phyloP scores from a whole-genome alignment of 441 rosid species.

The Erodium moschatum region DNA sequence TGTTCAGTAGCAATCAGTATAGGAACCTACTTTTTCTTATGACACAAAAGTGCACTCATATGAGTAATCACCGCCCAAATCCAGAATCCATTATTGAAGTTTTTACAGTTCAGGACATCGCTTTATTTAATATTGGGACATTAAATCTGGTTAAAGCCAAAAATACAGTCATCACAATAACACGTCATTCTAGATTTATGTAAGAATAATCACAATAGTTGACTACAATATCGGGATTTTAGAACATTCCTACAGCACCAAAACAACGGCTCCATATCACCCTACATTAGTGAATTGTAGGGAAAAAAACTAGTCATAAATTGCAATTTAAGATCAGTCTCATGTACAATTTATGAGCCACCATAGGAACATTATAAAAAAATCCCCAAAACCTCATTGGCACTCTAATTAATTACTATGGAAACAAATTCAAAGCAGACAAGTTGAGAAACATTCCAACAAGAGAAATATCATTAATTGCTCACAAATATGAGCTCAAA shows the following conservation, averaged over 20 bases:
- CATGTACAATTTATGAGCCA: background rate
- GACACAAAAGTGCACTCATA: no score
- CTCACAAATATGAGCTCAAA: background rate
- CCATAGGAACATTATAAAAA: background rate
- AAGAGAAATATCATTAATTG: background rate
- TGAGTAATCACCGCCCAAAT: no score
- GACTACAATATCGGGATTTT: no score
- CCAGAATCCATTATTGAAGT: no score
- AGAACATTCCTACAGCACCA: no score
- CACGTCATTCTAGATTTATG: background rate
- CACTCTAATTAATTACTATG: background rate
- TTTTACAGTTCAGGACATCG: no score
- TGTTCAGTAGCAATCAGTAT: background rate
- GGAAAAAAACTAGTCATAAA: background rate
- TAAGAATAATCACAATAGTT: no score
- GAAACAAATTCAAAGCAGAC: background rate
- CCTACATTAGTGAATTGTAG: background rate
- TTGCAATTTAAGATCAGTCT: background rate
- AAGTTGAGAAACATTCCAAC: background rate
- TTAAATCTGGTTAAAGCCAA: background rate
- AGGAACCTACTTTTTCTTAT: background rate
- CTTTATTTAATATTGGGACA: no score
- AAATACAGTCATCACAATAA: no score
- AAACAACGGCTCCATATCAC: no score
- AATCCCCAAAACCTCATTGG: background rate